Evolutionary conservation across 2,329 filamentous ascomycete species (phyloP).

Genomic region (Hawksworthiomyces lignivorus): DNA sequence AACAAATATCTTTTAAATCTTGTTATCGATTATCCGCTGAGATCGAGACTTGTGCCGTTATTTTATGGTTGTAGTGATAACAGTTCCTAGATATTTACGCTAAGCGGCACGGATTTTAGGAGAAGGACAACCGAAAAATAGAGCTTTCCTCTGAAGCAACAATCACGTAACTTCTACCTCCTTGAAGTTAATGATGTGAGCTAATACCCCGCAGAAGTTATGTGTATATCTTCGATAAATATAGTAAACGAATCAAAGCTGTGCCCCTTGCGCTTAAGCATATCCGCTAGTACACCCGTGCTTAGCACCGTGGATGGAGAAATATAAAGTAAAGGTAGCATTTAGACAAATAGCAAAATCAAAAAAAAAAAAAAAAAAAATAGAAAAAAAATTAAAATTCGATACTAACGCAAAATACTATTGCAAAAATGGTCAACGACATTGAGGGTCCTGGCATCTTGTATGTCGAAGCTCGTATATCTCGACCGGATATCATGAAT

Average conservation of each 20-base stretch:
- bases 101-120: neutral
- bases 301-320: neutral
- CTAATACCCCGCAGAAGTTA: neutral
- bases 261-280: slow-evolving; percentile 5
- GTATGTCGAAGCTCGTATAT: slow-evolving; percentile 23
- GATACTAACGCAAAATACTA: too few species aligned
- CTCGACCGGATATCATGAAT: slow-evolving; percentile 20
- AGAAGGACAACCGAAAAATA: neutral
- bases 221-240: too few species aligned
- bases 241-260: too few species aligned
- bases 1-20: too few species aligned
- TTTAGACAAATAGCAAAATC: too few species aligned
- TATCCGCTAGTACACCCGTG: neutral
- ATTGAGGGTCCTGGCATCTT: slow-evolving; percentile 19
- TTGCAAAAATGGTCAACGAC: neutral
- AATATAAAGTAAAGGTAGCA: too few species aligned
- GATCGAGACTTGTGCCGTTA: neutral
- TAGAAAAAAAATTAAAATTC: too few species aligned
- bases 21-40: too few species aligned
- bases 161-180: too few species aligned
- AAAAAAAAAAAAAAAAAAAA: too few species aligned
- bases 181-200: neutral
- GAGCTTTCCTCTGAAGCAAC: too few species aligned
- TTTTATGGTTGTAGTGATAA: neutral
- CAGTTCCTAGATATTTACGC: neutral